Evolutionary conservation across 2,329 filamentous ascomycete genomes (phyloP), one percentile per base, ranked within the genome.

Genomic region (Neospermospora avenae): DNA sequence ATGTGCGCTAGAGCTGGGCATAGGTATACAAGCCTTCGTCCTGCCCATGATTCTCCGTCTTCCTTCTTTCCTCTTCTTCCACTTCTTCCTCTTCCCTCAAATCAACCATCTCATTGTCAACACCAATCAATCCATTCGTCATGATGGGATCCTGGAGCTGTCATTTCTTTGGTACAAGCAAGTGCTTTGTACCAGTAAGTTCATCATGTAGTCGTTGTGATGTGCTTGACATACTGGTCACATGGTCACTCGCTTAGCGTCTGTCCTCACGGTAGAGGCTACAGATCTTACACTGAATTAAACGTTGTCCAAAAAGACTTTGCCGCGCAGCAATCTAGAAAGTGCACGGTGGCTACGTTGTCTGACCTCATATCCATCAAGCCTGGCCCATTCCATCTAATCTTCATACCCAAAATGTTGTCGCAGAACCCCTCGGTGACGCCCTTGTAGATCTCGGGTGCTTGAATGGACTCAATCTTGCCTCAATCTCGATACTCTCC

Each of bases 31-130:
- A 42, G 37, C 37, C 37, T 39, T 39, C n/a, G 37, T 39, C n/a
- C n/a, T 39, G 13, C 37, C 14, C n/a, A 39, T 39, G 13, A 39
- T 14, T 39, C 37, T 39, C 13, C 34, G 13, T 35, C 13, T 39
- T 39, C 4, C 4, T 39, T 39, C 14, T 39, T 39, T 39, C 5
- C 13, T 39, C n/a, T 39, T 39, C 14, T 39, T 16, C 37, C 13
- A 14, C n/a, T 39, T 39, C 14, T 67, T 59, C 60, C 63, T 68
- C 61, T 58, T 58, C 48, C 58, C 62, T 65, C 63, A 61, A 59
- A 48, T 61, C 57, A 51, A 35, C 58, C 60, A 42, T 52, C 58
- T 57, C 59, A 48, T 57, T 63, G 49, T 49, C 58, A 45, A n/a
- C 34, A 37, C 34, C 11, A 31, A 64, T 58, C 56, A 57, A 31